phyloP scores from a whole-genome alignment of 2,329 filamentous ascomycete genomes.

The Corynespora cassiicola region DNA sequence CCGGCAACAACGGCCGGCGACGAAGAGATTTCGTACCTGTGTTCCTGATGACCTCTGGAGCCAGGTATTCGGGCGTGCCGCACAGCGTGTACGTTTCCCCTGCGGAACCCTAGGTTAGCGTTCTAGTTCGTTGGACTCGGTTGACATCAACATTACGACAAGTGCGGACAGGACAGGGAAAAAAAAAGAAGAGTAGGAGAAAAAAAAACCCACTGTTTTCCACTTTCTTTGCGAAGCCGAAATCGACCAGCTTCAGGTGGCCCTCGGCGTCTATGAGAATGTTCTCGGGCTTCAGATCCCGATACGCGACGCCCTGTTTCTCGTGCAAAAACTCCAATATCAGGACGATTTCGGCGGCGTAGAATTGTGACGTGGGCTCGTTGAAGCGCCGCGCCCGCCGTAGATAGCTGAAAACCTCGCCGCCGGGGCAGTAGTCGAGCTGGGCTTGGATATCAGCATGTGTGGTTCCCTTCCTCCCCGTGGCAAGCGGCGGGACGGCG shows the following conservation, averaged over 20 bases:
- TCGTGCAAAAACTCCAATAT: constrained; percentile 84
- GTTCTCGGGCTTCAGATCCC: constrained; percentile 85
- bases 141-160: too few relatives aligned
- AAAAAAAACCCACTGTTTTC: constrained; percentile 64
- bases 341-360: constrained; percentile 82
- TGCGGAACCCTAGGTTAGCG: constrained; percentile 20
- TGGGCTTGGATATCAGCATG: constrained; percentile 39
- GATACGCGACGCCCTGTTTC: constrained; percentile 78
- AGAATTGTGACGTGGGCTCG: constrained; percentile 79
- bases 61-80: constrained; percentile 83
- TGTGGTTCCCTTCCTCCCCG: too few relatives aligned
- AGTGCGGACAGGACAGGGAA: too few relatives aligned
- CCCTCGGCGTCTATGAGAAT: constrained; percentile 78
- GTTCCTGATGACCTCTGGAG: constrained; percentile 84
- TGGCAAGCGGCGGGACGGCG: constrained; percentile 1
- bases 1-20: constrained; percentile 52
- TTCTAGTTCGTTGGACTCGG: too few relatives aligned
- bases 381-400: constrained; percentile 80
- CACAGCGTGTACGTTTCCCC: constrained; percentile 83
- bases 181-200: too few relatives aligned
- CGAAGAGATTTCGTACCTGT: constrained; percentile 64
- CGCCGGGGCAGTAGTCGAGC: constrained; percentile 82
- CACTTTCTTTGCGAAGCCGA: constrained; percentile 83
- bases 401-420: constrained; percentile 84
- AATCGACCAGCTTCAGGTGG: constrained; percentile 83